phyloP scores from a whole-genome alignment of 352 stramenopile genomes.

The Phytophthora sansomeana region DNA sequence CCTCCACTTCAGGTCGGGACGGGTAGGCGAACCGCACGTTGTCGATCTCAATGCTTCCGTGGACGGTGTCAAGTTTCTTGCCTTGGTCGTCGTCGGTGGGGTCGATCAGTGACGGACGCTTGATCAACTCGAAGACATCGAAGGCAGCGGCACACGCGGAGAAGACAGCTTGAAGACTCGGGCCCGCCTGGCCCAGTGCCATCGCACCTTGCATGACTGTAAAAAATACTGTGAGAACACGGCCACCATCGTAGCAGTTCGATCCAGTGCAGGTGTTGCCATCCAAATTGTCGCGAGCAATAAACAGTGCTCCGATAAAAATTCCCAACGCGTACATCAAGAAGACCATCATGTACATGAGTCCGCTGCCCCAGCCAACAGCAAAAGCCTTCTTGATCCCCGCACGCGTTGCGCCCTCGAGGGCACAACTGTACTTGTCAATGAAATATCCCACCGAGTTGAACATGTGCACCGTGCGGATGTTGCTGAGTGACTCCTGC shows the following conservation, averaged over 20 bases:
- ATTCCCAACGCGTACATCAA: slow-evolving; percentile 65
- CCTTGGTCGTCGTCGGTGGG: slow-evolving; percentile 37
- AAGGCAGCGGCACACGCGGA: slow-evolving; percentile 45
- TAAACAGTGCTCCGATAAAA: slow-evolving; percentile 51
- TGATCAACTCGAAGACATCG: slow-evolving; percentile 63
- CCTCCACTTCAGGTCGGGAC: slow-evolving; percentile 47
- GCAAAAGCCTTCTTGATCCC: slow-evolving; percentile 51
- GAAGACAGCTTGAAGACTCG: slow-evolving; percentile 48
- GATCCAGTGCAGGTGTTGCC: slow-evolving; percentile 31
- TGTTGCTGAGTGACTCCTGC: slow-evolving; percentile 60
- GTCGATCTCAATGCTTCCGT: slow-evolving; percentile 81
- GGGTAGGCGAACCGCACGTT: slow-evolving; percentile 77
- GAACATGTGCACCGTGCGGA: slow-evolving; percentile 68
- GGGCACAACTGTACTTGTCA: slow-evolving; percentile 49
- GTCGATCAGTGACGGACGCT: slow-evolving; percentile 58
- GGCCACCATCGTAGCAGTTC: slow-evolving; percentile 50
- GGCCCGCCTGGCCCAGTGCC: slow-evolving; percentile 46
- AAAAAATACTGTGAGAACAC: slow-evolving; percentile 62
- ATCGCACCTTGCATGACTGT: slow-evolving; percentile 50
- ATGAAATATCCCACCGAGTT: slow-evolving; percentile 48
- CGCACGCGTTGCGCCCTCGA: slow-evolving; percentile 33
- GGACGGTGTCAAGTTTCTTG: slow-evolving; percentile 29
- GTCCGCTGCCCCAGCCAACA: slow-evolving; percentile 43
- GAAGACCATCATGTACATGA: slow-evolving; percentile 50
- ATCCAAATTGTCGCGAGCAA: slow-evolving; percentile 38